phyloP scores from a whole-genome alignment of 164 flowering plant genomes.

The Umbellularia californica region DNA sequence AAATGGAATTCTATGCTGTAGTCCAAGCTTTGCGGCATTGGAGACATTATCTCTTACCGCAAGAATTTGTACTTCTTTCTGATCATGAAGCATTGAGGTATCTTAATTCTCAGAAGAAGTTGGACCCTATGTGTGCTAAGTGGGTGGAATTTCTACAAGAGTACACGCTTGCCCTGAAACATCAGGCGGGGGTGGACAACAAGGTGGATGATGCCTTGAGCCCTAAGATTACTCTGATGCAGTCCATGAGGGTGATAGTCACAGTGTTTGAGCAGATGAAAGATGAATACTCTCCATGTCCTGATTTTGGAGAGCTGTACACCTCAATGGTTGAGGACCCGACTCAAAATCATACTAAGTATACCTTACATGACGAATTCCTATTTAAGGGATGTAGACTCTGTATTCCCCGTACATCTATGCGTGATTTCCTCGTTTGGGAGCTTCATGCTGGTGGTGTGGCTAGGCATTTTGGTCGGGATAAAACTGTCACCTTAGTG shows the following conservation, averaged over 20 bases:
- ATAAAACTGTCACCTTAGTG: neutral
- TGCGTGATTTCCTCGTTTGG: too few relatives aligned
- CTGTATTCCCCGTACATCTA: too few relatives aligned
- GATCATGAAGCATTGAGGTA: constrained; percentile 1
- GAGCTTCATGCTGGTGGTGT: neutral
- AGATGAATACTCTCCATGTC: neutral
- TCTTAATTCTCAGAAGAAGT: neutral
- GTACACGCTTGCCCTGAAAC: neutral
- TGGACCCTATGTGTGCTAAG: neutral
- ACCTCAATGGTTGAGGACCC: neutral
- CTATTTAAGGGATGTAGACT: too few relatives aligned
- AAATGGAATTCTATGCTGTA: constrained; percentile 5
- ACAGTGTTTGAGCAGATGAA: neutral
- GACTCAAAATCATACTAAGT: too few relatives aligned
- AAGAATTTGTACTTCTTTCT: neutral
- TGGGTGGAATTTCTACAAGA: neutral
- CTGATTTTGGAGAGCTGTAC: neutral
- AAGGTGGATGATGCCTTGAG: neutral
- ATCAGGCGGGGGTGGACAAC: neutral
- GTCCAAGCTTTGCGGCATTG: constrained; percentile 6
- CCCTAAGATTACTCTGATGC: neutral
- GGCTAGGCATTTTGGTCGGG: neutral
- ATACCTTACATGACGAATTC: too few relatives aligned
- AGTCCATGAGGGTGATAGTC: neutral
- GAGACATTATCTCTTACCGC: neutral